Base-by-base conservation (phyloP, 805 yeast species). In the Cyberlindnera veronae region DNA sequence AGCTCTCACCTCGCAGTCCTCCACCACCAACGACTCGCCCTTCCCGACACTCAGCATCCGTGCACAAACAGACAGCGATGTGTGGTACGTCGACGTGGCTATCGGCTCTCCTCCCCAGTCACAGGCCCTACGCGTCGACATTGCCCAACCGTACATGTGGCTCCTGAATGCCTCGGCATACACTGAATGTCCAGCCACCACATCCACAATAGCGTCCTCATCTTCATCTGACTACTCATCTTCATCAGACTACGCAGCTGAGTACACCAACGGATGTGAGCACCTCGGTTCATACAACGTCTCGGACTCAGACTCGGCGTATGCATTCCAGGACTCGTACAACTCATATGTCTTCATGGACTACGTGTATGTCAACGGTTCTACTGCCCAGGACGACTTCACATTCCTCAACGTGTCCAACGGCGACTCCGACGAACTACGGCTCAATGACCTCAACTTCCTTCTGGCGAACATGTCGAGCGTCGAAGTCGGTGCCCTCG, bases 401-500 rank as follows among this genome's bases (percentile, higher is more conserved):
- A 13, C 33, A 0, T 22, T 53, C 23, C 6, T 30, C 5, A 17
- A 33, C 5, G 22, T 20, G 5, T 15, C 44, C 6, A n/a, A 27
- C 12, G 22, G 19, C 9, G 17, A 24, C 5, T 22, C 22, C 1
- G 27, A 21, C 3, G 17, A 13, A 5, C 60, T 20, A 32, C 41
- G 14, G 26, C 8, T 69, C 4, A 45, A 49, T 2, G 44, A 57
- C 29, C 31, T 62, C 9, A 57, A 63, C 0, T 74, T 76, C 44
- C 42, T 72, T 11, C 48, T 50, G 32, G 66, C 67, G 0, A 65
- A 69, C 42, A 52, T 53, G n/a, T 58, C 75, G 1, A 51, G 55
- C 38, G 61, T 62, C 16, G 42, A 55, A 5, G 53, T 61, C 12
- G 81, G 80, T 22, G 70, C 71, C 0, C 46, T 76, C 8, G 81